phyloP scores from a whole-genome alignment of 768 basidiomycete species.

The Tricholoma saponaceum region DNA sequence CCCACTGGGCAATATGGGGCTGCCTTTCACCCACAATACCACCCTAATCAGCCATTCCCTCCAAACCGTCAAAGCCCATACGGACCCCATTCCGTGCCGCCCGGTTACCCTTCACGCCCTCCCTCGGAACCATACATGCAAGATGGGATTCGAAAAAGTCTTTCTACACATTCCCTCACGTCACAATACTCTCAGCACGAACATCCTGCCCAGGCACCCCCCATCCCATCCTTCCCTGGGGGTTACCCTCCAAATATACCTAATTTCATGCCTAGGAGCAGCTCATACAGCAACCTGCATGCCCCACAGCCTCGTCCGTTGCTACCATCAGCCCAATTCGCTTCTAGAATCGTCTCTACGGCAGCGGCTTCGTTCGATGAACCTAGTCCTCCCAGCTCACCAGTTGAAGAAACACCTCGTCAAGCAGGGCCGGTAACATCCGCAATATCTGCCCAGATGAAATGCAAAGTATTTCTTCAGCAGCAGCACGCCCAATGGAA shows the following conservation, averaged over 20 bases:
- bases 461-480: constrained; percentile 96
- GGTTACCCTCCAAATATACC: constrained; percentile 28
- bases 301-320: constrained; percentile 47
- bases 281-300: constrained; percentile 34
- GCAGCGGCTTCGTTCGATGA: constrained; percentile 53
- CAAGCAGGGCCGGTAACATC: constrained; percentile 70
- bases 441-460: constrained; percentile 84
- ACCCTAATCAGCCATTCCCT: constrained; percentile 11
- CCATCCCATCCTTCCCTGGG: constrained; percentile 38
- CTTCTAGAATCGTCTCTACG: constrained; percentile 48
- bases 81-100: constrained; percentile 5
- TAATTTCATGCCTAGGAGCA: constrained; percentile 30
- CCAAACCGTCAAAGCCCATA: constrained; percentile 15
- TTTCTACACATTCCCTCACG: constrained; percentile 56
- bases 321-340: constrained; percentile 59
- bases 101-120: constrained; percentile 27
- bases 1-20: constrained; percentile 8
- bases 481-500: constrained; percentile 99
- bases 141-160: constrained; percentile 41
- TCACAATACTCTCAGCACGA: constrained; percentile 48
- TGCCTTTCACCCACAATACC: constrained; percentile 12
- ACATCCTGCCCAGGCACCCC: constrained; percentile 30
- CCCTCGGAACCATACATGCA: constrained; percentile 44
- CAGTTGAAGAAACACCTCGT: constrained; percentile 50
- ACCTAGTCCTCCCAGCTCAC: constrained; percentile 84